Evolutionary conservation across 106 monocot genomes (phyloP).

Genomic region (Acorus gramineus): DNA sequence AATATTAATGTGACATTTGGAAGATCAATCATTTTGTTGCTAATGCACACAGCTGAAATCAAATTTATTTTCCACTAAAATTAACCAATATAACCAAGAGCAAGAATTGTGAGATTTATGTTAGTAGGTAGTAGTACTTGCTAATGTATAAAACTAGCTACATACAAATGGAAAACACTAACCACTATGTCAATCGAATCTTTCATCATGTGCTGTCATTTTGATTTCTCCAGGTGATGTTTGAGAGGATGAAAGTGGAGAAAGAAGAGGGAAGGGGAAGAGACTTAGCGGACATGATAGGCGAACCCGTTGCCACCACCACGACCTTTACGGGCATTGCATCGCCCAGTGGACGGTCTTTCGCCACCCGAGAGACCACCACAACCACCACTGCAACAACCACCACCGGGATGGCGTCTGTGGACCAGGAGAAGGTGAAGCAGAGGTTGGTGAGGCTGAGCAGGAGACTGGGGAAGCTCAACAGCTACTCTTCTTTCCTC

Average conservation of each 20-base stretch:
- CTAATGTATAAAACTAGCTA: too few species aligned
- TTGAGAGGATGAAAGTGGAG: constrained; percentile 74
- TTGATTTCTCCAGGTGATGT: constrained; percentile 31
- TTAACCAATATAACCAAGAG: too few species aligned
- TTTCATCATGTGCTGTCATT: too few species aligned
- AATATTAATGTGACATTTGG: too few species aligned
- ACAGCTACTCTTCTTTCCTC: constrained; percentile 55
- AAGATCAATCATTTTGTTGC: too few species aligned
- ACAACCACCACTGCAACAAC: constrained; percentile 5
- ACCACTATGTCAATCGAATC: too few species aligned
- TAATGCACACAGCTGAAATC: too few species aligned
- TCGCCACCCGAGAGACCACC: background rate
- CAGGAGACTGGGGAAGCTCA: constrained; percentile 43
- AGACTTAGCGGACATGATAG: constrained; percentile 35
- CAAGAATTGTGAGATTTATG: too few species aligned
- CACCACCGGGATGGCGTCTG: background rate
- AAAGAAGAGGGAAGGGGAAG: constrained; percentile 71
- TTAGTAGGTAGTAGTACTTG: too few species aligned
- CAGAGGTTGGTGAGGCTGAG: constrained; percentile 25
- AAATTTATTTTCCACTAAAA: too few species aligned
- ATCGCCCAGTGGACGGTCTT: too few species aligned
- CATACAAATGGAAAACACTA: too few species aligned
- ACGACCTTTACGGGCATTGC: background rate
- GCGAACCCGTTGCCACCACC: constrained; percentile 7
- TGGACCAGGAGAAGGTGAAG: constrained; percentile 24